phyloP scores from a whole-genome alignment of 805 yeast genomes.

The Starmera quercuum region DNA sequence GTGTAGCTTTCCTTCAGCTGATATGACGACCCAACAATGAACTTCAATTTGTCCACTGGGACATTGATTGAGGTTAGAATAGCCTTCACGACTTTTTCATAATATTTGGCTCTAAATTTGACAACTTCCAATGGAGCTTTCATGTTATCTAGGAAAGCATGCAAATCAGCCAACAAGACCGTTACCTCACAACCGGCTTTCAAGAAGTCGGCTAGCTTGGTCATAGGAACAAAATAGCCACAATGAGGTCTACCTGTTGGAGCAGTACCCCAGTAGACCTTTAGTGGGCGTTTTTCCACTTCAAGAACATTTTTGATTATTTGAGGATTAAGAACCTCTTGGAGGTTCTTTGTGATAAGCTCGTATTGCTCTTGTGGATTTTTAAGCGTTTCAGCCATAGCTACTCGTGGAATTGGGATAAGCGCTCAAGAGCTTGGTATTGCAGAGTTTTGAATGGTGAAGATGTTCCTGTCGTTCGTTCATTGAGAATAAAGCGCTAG shows the following conservation, averaged over 20 bases:
- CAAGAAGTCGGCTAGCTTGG: slow-evolving; percentile 88
- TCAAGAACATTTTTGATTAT: slow-evolving; percentile 80
- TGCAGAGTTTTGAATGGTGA: too few relatives aligned
- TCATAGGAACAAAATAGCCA: slow-evolving; percentile 98
- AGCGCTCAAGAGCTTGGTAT: too few relatives aligned
- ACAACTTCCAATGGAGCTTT: slow-evolving; percentile 95
- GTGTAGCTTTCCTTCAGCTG: slow-evolving; percentile 75
- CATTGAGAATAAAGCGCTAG: too few relatives aligned
- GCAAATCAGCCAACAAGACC: slow-evolving; percentile 88
- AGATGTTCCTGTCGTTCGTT: too few relatives aligned
- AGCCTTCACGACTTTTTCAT: slow-evolving; percentile 76
- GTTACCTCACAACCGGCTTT: slow-evolving; percentile 95
- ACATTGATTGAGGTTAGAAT: slow-evolving; percentile 82
- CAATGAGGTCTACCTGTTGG: slow-evolving; percentile 99
- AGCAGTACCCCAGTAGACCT: slow-evolving; percentile 98
- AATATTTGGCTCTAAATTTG: slow-evolving; percentile 80
- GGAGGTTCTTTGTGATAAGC: slow-evolving; percentile 77
- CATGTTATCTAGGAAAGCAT: slow-evolving; percentile 96
- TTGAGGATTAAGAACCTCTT: slow-evolving; percentile 85
- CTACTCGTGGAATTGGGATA: too few relatives aligned
- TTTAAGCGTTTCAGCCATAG: slow-evolving; percentile 16
- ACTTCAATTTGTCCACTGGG: slow-evolving; percentile 81
- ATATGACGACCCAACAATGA: slow-evolving; percentile 85
- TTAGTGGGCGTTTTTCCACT: slow-evolving; percentile 73
- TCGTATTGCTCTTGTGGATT: slow-evolving; percentile 60